Evolutionary conservation across 2,329 filamentous ascomycete species (phyloP).

Genomic region (Lecanicillium sp.): DNA sequence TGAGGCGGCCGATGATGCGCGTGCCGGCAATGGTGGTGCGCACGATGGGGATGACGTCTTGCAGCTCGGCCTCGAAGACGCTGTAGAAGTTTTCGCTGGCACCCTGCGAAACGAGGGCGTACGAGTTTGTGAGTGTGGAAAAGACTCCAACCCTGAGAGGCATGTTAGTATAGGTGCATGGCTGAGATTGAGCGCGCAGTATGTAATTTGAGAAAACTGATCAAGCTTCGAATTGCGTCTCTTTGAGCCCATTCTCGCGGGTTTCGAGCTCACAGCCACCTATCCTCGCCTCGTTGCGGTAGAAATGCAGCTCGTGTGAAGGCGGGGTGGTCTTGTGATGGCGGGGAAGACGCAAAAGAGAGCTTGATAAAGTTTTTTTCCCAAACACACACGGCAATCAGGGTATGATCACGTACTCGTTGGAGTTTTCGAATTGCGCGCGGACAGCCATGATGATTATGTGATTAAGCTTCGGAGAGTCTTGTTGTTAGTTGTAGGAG

Average conservation of each 20-base stretch:
- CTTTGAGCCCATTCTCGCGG: background rate
- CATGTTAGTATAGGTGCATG: slow-evolving; percentile 2
- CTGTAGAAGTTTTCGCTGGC: slow-evolving; percentile 99
- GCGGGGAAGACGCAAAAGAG: slow-evolving; percentile 2
- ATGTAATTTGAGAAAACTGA: too few species aligned
- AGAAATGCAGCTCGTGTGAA: slow-evolving; percentile 5
- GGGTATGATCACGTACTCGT: slow-evolving; percentile 59
- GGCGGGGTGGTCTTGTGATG: slow-evolving; percentile 11
- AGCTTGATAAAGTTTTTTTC: background rate
- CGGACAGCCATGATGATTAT: slow-evolving; percentile 55
- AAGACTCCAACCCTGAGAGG: slow-evolving; percentile 83
- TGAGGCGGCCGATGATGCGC: slow-evolving; percentile 90
- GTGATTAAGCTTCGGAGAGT: slow-evolving; percentile 4
- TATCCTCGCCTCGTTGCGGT: background rate
- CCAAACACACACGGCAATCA: too few species aligned
- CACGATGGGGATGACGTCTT: slow-evolving; percentile 95
- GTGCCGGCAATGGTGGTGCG: slow-evolving; percentile 95
- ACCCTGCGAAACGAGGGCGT: slow-evolving; percentile 88
- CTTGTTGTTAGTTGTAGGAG: background rate
- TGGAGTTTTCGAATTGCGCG: slow-evolving; percentile 82
- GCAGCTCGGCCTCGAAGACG: slow-evolving; percentile 94
- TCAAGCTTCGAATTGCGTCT: background rate
- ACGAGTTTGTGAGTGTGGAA: slow-evolving; percentile 92
- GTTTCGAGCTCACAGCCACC: background rate
- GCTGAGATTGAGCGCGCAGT: too few species aligned